Percentiles rank a stretch among this genome's conserved stretches.
Evolutionary conservation across 73 alveolate genomes (phyloP).

Genomic region (Uronychia binucleata): DNA sequence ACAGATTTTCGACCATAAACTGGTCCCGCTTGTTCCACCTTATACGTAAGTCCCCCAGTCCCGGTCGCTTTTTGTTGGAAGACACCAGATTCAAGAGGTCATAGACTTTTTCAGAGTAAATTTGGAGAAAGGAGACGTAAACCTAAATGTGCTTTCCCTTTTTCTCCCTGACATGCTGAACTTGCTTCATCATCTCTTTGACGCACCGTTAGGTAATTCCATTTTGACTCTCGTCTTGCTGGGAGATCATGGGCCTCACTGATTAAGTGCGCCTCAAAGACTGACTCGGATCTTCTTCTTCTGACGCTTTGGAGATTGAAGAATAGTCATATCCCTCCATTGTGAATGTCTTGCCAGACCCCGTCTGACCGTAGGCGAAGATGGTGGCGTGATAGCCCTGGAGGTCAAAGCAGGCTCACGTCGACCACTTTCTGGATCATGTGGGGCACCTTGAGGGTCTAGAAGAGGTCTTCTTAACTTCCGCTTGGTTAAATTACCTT

Average conservation of each 20-base stretch:
- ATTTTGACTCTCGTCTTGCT: neutral
- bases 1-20: slow-evolving; percentile 72
- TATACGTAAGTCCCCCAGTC: slow-evolving; percentile 53
- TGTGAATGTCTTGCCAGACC: neutral
- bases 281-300: neutral
- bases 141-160: slow-evolving; percentile 16
- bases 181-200: neutral
- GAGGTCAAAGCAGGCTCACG: neutral
- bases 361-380: neutral
- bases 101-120: slow-evolving; percentile 36
- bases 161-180: neutral
- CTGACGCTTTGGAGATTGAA: neutral
- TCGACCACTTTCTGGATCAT: neutral
- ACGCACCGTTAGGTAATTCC: neutral
- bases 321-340: neutral
- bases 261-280: neutral
- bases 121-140: slow-evolving; percentile 28
- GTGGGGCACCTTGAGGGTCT: neutral
- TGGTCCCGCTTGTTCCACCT: slow-evolving; percentile 72
- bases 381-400: neutral
- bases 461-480: neutral
- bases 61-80: neutral
- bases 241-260: neutral
- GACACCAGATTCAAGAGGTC: slow-evolving; percentile 22
- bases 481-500: neutral